Conservation (phyloP, 2,329 filamentous ascomycete genomes). For the Eutypella sp. region DNA sequence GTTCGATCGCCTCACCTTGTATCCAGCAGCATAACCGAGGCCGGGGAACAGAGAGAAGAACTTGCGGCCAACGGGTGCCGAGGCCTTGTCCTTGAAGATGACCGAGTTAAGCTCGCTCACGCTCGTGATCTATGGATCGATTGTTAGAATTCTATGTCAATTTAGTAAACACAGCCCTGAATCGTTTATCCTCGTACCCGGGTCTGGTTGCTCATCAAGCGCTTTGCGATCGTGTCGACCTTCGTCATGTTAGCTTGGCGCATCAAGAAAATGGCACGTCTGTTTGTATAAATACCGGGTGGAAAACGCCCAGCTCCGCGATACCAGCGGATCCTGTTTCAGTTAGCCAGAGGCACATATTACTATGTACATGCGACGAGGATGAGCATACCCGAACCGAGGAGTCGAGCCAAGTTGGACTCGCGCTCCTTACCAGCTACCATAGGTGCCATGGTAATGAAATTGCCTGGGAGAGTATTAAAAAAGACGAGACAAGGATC, state of each 20-base stretch:
- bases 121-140: slow-evolving; percentile 14
- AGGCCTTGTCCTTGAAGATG: slow-evolving; percentile 87
- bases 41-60: slow-evolving; percentile 96
- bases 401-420: slow-evolving; percentile 79
- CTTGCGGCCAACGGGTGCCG: slow-evolving; percentile 64
- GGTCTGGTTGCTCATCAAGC: slow-evolving; percentile 96
- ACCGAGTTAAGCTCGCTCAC: slow-evolving; percentile 72
- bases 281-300: slow-evolving; percentile 45
- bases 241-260: slow-evolving; percentile 33
- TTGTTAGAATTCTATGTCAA: slow-evolving; percentile 7
- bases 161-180: background rate
- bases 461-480: too few species aligned
- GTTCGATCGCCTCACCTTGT: slow-evolving; percentile 73
- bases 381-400: slow-evolving; percentile 74
- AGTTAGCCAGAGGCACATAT: too few species aligned
- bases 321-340: slow-evolving; percentile 54
- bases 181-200: slow-evolving; percentile 43
- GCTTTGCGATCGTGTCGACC: slow-evolving; percentile 98
- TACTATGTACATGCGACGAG: background rate
- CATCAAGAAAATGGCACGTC: background rate
- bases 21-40: slow-evolving; percentile 93
- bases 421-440: slow-evolving; percentile 62
- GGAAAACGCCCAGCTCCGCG: slow-evolving; percentile 67
- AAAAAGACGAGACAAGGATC: too few species aligned
- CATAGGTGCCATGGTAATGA: slow-evolving; percentile 58